Evolutionary conservation across 805 yeast genomes (phyloP).

Genomic region (Wickerhamomyces rabaulensis): DNA sequence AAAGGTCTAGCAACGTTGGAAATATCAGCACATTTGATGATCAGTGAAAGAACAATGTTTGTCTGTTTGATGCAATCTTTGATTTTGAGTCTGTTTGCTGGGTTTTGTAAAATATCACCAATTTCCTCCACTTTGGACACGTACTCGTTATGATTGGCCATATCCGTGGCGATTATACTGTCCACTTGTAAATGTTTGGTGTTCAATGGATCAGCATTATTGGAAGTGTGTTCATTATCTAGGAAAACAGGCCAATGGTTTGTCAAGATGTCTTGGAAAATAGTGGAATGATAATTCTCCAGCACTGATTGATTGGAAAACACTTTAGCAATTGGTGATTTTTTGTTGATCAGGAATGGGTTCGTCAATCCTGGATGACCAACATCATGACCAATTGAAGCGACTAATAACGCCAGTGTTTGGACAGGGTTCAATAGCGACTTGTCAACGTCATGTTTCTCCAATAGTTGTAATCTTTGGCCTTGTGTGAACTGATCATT

Average conservation of each 20-base stretch:
- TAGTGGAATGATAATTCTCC: constrained; percentile 75
- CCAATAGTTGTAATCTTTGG: background rate
- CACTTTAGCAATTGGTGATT: constrained; percentile 57
- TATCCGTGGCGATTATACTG: constrained; percentile 78
- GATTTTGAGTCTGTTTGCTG: constrained; percentile 7
- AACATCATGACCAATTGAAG: constrained; percentile 91
- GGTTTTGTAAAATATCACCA: constrained; percentile 15
- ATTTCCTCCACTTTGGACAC: constrained; percentile 45
- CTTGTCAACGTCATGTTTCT: constrained; percentile 3
- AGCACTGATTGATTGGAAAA: constrained; percentile 67
- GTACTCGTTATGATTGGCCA: constrained; percentile 82
- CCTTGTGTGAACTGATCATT: background rate
- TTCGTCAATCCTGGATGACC: constrained; percentile 98
- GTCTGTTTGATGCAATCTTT: constrained; percentile 20
- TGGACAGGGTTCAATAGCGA: constrained; percentile 33
- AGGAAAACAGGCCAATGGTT: constrained; percentile 46
- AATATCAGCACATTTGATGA: constrained; percentile 93
- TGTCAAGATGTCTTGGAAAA: constrained; percentile 47
- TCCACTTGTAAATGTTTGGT: constrained; percentile 28
- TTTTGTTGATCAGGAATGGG: constrained; percentile 51
- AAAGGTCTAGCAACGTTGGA: constrained; percentile 87
- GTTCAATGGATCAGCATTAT: constrained; percentile 14
- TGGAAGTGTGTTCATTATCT: constrained; percentile 10
- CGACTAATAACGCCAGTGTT: constrained; percentile 57
- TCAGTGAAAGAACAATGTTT: constrained; percentile 52